Conservation (phyloP, 495 filamentous ascomycete species). For the Neurospora sp. region DNA sequence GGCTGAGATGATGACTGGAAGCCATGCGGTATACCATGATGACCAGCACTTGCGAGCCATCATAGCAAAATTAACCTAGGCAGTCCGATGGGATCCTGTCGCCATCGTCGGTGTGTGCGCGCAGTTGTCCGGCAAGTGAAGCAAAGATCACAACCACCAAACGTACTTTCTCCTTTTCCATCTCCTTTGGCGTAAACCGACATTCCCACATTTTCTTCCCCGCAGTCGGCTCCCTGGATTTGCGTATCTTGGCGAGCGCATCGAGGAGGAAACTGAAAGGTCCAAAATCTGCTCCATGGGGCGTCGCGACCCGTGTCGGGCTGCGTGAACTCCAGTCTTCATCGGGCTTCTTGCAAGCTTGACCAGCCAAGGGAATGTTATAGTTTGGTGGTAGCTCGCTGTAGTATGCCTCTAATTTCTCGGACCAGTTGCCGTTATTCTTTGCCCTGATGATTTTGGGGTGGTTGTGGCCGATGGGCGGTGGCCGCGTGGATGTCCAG, state of each 20-base stretch:
- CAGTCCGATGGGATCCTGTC: not conserved
- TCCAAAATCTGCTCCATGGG: not conserved
- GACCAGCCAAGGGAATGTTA: conserved; percentile 22
- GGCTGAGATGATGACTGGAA: not conserved
- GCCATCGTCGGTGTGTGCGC: not conserved
- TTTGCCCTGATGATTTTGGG: conserved; percentile 14
- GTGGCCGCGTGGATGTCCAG: not conserved
- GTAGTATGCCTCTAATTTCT: conserved; percentile 12
- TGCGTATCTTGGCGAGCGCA: not conserved
- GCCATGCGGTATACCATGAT: not conserved
- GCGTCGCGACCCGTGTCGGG: not conserved
- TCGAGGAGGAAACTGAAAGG: not conserved
- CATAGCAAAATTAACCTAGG: not conserved
- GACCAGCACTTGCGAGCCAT: not conserved
- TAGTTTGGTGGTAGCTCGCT: conserved; percentile 3
- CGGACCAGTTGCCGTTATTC: conserved; percentile 1
- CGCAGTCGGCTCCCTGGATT: not conserved
- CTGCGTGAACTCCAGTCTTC: not conserved
- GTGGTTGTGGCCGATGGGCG: conserved; percentile 6
- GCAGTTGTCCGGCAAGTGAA: not conserved
- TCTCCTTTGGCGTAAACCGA: not conserved
- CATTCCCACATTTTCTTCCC: not conserved
- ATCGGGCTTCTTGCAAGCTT: not conserved
- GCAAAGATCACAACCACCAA: not conserved
- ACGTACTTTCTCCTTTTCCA: not conserved